Percentiles rank a stretch among this genome's conserved stretches.
Conservation (phyloP, 2,329 filamentous ascomycete species). For the Cladosporium sp. region DNA sequence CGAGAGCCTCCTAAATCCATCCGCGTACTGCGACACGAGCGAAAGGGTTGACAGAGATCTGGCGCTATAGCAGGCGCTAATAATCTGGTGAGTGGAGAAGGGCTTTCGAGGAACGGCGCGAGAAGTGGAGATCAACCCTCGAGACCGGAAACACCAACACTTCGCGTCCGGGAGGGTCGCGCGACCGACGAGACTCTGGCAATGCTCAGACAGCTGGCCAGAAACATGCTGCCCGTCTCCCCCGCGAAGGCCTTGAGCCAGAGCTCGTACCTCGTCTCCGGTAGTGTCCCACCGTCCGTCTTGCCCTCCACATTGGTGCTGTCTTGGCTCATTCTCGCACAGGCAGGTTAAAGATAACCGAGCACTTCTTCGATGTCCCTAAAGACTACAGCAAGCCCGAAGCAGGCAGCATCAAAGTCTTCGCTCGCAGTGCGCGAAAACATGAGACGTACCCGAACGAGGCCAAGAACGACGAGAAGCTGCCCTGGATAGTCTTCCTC, state of each 20-base stretch:
- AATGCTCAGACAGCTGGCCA: conserved; percentile 19
- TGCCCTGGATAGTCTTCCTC: conserved; percentile 63
- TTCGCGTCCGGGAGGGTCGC: neutral
- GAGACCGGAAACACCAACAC: conserved; percentile 3
- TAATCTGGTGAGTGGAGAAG: neutral
- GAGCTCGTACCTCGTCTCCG: conserved; percentile 39
- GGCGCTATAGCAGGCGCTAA: neutral
- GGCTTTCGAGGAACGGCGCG: no score
- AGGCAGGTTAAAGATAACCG: conserved; percentile 71
- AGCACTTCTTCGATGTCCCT: conserved; percentile 82
- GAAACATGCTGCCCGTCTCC: conserved; percentile 30
- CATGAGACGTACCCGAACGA: conserved; percentile 52
- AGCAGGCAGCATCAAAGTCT: conserved; percentile 63
- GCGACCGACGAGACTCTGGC: neutral
- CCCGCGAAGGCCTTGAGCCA: conserved; percentile 44
- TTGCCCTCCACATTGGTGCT: neutral
- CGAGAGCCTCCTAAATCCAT: no score
- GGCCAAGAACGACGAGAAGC: conserved; percentile 38
- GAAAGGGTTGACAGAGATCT: neutral
- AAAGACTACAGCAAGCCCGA: conserved; percentile 63
- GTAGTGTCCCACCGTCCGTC: conserved; percentile 21
- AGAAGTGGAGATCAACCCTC: neutral
- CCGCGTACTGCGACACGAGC: no score
- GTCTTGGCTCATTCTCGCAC: conserved; percentile 6
- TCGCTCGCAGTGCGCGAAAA: conserved; percentile 67